Conservation (phyloP, 108 stramenopile species). For the Cyclotella sp. region DNA sequence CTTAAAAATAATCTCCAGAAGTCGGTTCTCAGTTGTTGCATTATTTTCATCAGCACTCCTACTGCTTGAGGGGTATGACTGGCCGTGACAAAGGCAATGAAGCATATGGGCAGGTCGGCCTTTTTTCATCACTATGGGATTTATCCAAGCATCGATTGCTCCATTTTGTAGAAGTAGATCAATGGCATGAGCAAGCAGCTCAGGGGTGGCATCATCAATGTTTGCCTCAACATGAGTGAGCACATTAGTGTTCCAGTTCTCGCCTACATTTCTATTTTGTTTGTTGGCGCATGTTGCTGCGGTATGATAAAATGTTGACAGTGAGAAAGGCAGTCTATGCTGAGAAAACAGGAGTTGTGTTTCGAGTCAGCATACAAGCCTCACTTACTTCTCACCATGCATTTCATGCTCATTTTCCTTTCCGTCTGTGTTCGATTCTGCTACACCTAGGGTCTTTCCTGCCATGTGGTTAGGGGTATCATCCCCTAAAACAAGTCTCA, state of each 20-base stretch:
- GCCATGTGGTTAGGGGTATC: background rate
- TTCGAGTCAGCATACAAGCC: background rate
- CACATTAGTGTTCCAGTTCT: constrained; percentile 53
- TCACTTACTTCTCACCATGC: constrained; percentile 30
- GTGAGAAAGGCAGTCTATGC: background rate
- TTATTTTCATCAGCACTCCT: constrained; percentile 15
- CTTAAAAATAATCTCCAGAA: constrained; percentile 78
- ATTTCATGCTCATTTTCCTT: background rate
- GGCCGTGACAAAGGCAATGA: constrained; percentile 72
- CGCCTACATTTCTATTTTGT: background rate
- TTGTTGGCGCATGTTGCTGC: background rate
- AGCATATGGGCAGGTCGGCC: constrained; percentile 86
- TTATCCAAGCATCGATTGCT: constrained; percentile 89
- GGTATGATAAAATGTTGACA: background rate
- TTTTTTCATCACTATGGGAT: constrained; percentile 96
- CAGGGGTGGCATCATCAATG: constrained; percentile 92
- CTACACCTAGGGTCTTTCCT: background rate
- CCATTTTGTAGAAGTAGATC: constrained; percentile 70
- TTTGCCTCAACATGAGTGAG: constrained; percentile 86
- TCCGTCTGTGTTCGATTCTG: background rate
- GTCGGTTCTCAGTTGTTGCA: constrained; percentile 18
- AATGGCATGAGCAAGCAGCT: constrained; percentile 76
- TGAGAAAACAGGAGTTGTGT: background rate
- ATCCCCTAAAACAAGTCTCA: constrained; percentile 86
- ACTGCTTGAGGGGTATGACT: constrained; percentile 16